These are phyloP conservation scores for Botryosphaeria dothidea DNA, from an alignment of 2,329 filamentous ascomycete species.

Conservation along the genomic window DNA sequence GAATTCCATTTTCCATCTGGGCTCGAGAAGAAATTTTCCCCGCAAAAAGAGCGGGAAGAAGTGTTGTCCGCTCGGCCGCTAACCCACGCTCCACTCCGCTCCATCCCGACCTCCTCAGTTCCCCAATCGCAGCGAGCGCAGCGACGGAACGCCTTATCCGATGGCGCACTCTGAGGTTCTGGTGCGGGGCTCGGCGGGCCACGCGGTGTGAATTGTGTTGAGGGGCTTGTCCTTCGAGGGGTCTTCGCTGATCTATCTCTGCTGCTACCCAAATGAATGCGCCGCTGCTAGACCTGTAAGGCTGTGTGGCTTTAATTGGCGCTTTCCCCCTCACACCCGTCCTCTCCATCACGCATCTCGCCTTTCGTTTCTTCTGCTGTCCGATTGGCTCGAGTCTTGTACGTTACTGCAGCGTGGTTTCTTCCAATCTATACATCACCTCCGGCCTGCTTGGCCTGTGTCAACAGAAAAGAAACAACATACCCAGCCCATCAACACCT, in stretches of 20 bases:
- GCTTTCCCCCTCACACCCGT: neutral
- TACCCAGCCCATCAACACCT: too few relatives aligned
- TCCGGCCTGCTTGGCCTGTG: neutral
- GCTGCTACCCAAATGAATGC: neutral
- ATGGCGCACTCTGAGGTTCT: neutral
- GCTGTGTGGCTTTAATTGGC: neutral
- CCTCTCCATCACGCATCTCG: neutral
- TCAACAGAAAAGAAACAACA: too few relatives aligned
- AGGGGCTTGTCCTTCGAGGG: neutral
- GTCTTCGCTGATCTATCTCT: neutral
- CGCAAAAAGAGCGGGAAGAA: slow-evolving; percentile 5
- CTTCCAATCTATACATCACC: neutral
- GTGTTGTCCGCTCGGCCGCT: neutral
- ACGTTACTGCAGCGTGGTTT: neutral
- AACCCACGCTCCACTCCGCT: slow-evolving; percentile 7
- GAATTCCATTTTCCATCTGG: neutral
- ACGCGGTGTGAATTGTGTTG: slow-evolving; percentile 7
- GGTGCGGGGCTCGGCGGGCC: slow-evolving; percentile 7
- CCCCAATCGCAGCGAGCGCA: neutral
- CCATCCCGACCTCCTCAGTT: neutral
- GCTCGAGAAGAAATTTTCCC: neutral
- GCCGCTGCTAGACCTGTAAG: neutral
- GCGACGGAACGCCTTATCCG: slow-evolving; percentile 8
- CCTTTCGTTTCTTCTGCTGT: neutral
- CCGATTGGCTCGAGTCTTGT: neutral